These are phyloP conservation scores for Purshia tridentata DNA, from an alignment of 306 rosid genomes.

Conservation along the genomic window DNA sequence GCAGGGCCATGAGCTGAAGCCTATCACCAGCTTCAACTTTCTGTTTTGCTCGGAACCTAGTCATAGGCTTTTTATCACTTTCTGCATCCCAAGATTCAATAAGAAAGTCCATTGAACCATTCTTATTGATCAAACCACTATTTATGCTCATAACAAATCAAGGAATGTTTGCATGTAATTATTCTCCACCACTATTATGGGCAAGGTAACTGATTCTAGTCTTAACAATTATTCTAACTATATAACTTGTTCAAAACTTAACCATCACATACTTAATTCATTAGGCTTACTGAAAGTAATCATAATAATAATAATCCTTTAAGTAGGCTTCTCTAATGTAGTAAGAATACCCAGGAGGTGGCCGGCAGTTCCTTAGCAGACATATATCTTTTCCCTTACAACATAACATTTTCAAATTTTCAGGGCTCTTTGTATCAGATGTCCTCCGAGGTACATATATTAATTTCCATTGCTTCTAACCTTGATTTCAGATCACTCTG, in stretches of 20 bases:
- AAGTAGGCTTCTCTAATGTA: not conserved
- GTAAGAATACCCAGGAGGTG: not conserved
- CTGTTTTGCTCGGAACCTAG: not conserved
- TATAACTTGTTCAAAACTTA: not conserved
- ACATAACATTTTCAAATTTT: not conserved
- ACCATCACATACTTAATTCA: not conserved
- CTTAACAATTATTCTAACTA: not conserved
- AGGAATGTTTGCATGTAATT: not conserved
- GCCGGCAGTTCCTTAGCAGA: slow-evolving; percentile 9
- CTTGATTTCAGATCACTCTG: not conserved
- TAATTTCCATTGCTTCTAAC: not conserved
- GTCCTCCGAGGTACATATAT: not conserved
- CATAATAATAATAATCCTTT: not conserved
- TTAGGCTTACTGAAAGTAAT: not conserved
- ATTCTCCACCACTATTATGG: not conserved
- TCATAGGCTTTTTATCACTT: not conserved
- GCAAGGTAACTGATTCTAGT: not conserved
- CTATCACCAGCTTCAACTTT: not conserved
- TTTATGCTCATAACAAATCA: not conserved
- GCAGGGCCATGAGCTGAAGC: not conserved
- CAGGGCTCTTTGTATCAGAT: not conserved
- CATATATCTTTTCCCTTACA: too few relatives aligned
- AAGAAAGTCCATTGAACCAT: not conserved
- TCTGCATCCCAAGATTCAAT: not conserved
- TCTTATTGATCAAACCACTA: not conserved